Percentiles rank a stretch among this genome's conserved stretches.
Conservation (phyloP, 441 rosid species). For the Gossypium schwendimanii region DNA sequence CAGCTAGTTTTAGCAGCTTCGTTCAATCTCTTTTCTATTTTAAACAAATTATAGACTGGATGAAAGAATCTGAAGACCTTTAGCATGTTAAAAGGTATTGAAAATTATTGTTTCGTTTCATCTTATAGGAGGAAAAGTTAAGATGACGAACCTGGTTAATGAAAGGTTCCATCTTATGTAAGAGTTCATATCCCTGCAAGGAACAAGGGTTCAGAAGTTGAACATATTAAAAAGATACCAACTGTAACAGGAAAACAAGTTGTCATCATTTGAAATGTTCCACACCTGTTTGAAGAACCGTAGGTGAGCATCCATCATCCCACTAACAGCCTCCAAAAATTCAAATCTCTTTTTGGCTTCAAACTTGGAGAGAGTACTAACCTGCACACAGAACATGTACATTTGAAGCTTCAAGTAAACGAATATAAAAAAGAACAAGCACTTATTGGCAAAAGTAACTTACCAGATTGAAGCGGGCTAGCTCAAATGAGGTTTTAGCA, state of each 20-base stretch:
- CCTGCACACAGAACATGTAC: constrained; percentile 32
- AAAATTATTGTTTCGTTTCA: not conserved
- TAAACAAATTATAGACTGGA: not conserved
- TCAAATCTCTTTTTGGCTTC: constrained; percentile 90
- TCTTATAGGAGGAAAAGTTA: constrained; percentile 1
- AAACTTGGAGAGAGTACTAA: constrained; percentile 67
- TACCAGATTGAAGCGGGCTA: constrained; percentile 82
- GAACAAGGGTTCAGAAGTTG: constrained; percentile 14
- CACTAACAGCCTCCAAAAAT: constrained; percentile 87
- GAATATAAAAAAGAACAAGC: constrained; percentile 3
- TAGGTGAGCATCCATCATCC: constrained; percentile 92
- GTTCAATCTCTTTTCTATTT: not conserved
- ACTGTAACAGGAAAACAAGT: not conserved
- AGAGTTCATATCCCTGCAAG: constrained; percentile 79
- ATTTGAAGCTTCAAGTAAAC: constrained; percentile 2
- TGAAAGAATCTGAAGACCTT: not conserved
- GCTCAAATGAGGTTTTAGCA: constrained; percentile 77
- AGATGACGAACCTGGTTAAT: constrained; percentile 59
- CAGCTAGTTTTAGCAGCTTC: not conserved
- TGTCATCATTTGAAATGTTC: constrained; percentile 12
- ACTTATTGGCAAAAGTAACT: constrained; percentile 8
- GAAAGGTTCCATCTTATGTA: constrained; percentile 86
- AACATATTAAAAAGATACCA: constrained; percentile 5
- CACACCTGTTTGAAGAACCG: constrained; percentile 86
- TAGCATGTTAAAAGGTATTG: not conserved